A percentile compares a stretch with the other conserved stretches of the same genome.
These are phyloP conservation scores for Chenopodium berlandieri DNA, from an alignment of 148 eudicot species.

Conservation along the genomic window DNA sequence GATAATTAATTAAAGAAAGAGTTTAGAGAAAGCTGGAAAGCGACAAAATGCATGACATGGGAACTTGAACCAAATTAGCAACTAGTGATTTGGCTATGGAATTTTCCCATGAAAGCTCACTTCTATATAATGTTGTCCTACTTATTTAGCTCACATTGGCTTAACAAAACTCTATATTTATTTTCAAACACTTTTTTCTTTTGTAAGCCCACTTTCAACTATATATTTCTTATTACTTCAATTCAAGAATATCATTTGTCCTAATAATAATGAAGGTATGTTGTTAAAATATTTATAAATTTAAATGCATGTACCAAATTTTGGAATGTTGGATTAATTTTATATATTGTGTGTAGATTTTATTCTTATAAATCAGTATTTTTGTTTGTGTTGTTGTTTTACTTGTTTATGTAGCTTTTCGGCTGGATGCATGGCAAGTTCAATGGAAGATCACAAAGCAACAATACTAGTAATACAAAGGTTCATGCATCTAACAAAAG, in stretches of 20 bases:
- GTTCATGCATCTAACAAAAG: conserved; percentile 4
- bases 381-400: not conserved
- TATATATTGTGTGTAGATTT: not conserved
- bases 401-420: conserved; percentile 41
- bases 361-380: not conserved
- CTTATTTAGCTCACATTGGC: conserved; percentile 15
- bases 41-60: conserved; percentile 37
- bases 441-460: conserved; percentile 38
- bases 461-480: conserved; percentile 22
- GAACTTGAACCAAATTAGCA: conserved; percentile 43
- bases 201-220: conserved; percentile 14
- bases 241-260: not conserved
- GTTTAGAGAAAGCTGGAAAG: conserved; percentile 5
- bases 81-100: conserved; percentile 26
- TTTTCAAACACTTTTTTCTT: conserved; percentile 7
- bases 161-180: not conserved
- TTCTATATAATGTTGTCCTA: conserved; percentile 36
- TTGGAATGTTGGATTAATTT: not conserved
- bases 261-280: conserved; percentile 35
- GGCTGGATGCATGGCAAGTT: conserved; percentile 63
- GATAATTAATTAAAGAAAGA: too few relatives aligned
- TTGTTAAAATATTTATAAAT: not conserved
- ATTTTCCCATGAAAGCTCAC: conserved; percentile 20
- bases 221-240: not conserved
- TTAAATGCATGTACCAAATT: too few relatives aligned